Evolutionary conservation across 2,329 filamentous ascomycete species (phyloP).

Genomic region (Venturia carpophila): DNA sequence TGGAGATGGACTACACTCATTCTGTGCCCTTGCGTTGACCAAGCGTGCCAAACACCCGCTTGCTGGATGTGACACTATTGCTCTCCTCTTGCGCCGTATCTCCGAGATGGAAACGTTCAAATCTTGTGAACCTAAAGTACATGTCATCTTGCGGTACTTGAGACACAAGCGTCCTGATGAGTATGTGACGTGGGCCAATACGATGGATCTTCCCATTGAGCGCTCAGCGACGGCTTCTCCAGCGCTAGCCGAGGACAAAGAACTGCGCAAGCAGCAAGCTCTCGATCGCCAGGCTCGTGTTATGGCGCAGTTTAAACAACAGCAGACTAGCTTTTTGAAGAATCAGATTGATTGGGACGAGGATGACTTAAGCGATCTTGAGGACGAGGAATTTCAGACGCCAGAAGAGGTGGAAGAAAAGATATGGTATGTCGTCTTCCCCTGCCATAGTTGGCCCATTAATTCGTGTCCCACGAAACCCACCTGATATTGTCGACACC

Average conservation of each 20-base stretch:
- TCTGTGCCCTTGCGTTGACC: constrained; percentile 36
- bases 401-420: constrained; percentile 62
- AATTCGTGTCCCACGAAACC: too few species aligned
- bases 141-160: constrained; percentile 73
- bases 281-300: constrained; percentile 83
- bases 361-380: constrained; percentile 67
- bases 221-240: constrained; percentile 52
- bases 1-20: constrained; percentile 14
- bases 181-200: constrained; percentile 60
- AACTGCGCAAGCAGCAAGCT: constrained; percentile 84
- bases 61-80: constrained; percentile 36
- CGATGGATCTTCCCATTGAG: constrained; percentile 58
- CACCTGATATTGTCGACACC: too few species aligned
- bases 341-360: constrained; percentile 90
- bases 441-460: too few species aligned
- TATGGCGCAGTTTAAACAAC: constrained; percentile 97
- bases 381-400: constrained; percentile 52
- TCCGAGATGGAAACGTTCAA: constrained; percentile 66
- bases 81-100: constrained; percentile 46
- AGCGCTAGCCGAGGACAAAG: constrained; percentile 50
- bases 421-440: constrained; percentile 53
- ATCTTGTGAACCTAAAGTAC: constrained; percentile 75
- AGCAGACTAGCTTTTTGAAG: constrained; percentile 90
- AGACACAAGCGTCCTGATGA: constrained; percentile 69
- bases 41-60: constrained; percentile 16